Evolutionary conservation across 108 stramenopile species (phyloP), one percentile per base, ranked within the genome.

Genomic region (Cyclotella atomus): DNA sequence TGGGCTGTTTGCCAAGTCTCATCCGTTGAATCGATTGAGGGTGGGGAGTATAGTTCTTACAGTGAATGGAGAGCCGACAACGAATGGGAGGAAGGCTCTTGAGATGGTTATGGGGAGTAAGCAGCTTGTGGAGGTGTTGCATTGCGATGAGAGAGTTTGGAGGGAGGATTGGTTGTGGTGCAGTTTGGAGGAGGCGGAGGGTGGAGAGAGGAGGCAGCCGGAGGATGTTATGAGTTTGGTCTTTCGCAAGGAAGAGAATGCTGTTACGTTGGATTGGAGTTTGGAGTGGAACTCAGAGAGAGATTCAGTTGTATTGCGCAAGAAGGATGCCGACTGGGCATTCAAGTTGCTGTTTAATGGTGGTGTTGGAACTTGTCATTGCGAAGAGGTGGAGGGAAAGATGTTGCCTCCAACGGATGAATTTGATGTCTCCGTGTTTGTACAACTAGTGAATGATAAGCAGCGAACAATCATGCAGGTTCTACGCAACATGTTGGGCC

Each of bases 371-470:
- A 76, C 75, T 36, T 76, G 75, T 55, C 59, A 68, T 53, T 57
- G 59, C 32, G 67, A 76, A 29, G 19, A 46, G 0, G 67, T 76
- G 15, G 38, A 68, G 36, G 59, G 57, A 4, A 35, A 59, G 38
- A 77, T 54, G 60, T 70, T 77, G 76, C 76, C 76, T 23, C 60
- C 76, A 12, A 52, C 76, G 21, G 76, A 77, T 32, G 68, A 70
- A 34, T 65, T 77, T 0, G 68, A 77, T 56, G 61, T 77, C 17
- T 70, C 76, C 1, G 43, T 70, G 21, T 32, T 77, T 46, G 76
- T 56, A 8, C 29, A 69, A 38, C 25, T 54, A 15, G 76, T 70
- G 44, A 77, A 77, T 55, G 62, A 55, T 23, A 47, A 68, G 43
- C 76, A 77, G 24, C 25, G 63, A 19, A 64, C 53, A 19, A 70